These are phyloP conservation scores for Phytopythium helicoides DNA, from an alignment of 352 stramenopile species.

Conservation along the genomic window DNA sequence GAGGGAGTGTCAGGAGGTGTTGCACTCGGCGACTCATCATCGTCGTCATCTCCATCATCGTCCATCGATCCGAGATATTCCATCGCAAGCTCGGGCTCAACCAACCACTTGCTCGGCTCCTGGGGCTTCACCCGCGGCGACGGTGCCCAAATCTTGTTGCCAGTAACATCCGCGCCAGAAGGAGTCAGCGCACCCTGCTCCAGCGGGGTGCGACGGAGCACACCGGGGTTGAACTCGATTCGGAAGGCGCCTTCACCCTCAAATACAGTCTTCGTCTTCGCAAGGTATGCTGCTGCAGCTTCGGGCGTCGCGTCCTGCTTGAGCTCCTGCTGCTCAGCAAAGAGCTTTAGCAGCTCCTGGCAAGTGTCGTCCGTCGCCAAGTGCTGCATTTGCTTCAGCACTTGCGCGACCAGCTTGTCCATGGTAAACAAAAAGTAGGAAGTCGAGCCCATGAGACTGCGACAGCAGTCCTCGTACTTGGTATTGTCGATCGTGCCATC, in stretches of 20 bases:
- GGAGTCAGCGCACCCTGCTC: slow-evolving; percentile 48
- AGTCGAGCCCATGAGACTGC: slow-evolving; percentile 86
- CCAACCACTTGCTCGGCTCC: slow-evolving; percentile 80
- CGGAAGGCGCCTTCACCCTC: slow-evolving; percentile 83
- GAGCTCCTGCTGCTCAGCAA: slow-evolving; percentile 43
- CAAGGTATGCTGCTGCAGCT: slow-evolving; percentile 53
- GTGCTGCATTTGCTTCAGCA: slow-evolving; percentile 90
- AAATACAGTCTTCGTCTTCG: slow-evolving; percentile 77
- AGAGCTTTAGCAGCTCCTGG: slow-evolving; percentile 76
- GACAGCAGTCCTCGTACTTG: slow-evolving; percentile 89
- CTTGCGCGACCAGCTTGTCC: slow-evolving; percentile 83
- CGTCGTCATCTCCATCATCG: slow-evolving; percentile 69
- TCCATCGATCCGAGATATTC: slow-evolving; percentile 82
- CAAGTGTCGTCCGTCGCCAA: slow-evolving; percentile 78
- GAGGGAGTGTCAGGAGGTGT: slow-evolving; percentile 68
- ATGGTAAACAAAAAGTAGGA: slow-evolving; percentile 92
- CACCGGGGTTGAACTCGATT: slow-evolving; percentile 80
- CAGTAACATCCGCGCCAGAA: slow-evolving; percentile 23
- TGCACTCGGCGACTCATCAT: slow-evolving; percentile 65
- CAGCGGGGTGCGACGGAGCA: slow-evolving; percentile 72
- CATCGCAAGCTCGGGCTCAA: slow-evolving; percentile 74
- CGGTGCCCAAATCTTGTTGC: slow-evolving; percentile 79
- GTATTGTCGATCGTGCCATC: slow-evolving; percentile 85
- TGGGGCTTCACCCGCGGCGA: slow-evolving; percentile 70
- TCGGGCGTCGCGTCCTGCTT: slow-evolving; percentile 25